Percentiles rank a stretch among this genome's conserved stretches.
Evolutionary conservation across 1,139 yeast genomes (phyloP).

Genomic region (Taphrina flavorubra): DNA sequence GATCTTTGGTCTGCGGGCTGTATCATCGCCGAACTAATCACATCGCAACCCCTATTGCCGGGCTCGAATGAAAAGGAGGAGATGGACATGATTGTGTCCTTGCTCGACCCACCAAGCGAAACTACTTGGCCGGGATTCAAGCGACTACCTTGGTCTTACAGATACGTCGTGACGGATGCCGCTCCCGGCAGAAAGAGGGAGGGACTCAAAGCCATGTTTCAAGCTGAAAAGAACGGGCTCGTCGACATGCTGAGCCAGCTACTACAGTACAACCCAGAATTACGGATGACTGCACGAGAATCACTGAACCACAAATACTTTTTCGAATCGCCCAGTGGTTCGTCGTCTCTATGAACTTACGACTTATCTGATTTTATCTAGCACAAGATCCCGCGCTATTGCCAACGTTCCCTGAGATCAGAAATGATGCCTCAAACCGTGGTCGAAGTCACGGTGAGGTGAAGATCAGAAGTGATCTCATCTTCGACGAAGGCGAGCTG

Average conservation of each 20-base stretch:
- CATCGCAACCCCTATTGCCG: conserved; percentile 61
- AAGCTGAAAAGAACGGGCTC: conserved; percentile 43
- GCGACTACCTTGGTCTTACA: conserved; percentile 46
- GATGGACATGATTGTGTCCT: conserved; percentile 51
- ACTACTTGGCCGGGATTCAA: conserved; percentile 48
- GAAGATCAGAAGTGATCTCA: not conserved
- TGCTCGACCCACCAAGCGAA: conserved; percentile 46
- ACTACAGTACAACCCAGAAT: conserved; percentile 82
- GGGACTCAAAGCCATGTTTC: conserved; percentile 41
- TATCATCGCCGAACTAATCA: conserved; percentile 64
- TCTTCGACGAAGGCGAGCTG: conserved; percentile 10
- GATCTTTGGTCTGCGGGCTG: conserved; percentile 68
- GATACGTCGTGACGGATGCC: conserved; percentile 25
- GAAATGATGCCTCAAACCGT: conserved; percentile 11
- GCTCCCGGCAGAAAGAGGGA: conserved; percentile 19
- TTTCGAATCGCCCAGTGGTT: conserved; percentile 58
- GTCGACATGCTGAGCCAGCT: conserved; percentile 67
- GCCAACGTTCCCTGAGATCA: conserved; percentile 45
- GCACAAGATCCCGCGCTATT: conserved; percentile 45
- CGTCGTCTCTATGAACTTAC: not conserved
- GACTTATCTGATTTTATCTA: not conserved
- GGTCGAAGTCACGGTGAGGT: not conserved
- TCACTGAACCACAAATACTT: conserved; percentile 81
- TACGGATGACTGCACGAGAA: conserved; percentile 73
- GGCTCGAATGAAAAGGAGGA: conserved; percentile 64